These are phyloP conservation scores for Aspergillus haitiensis DNA, from an alignment of 495 filamentous ascomycete species.

Conservation along the genomic window DNA sequence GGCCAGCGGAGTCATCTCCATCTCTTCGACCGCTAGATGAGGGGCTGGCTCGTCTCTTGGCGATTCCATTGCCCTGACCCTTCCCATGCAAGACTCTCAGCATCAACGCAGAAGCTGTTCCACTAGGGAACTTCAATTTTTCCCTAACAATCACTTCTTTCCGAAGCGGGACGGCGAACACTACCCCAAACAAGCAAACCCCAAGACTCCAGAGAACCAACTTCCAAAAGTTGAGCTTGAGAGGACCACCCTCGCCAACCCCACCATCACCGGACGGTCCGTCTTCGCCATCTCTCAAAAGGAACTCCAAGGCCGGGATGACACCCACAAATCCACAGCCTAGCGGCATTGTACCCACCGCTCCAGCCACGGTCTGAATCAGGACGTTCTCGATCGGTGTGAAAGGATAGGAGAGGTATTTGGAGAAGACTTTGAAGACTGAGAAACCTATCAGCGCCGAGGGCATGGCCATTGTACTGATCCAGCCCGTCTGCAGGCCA, in stretches of 20 bases:
- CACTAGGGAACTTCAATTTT: slow-evolving; percentile 88
- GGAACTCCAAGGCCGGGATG: slow-evolving; percentile 85
- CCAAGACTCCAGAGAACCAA: slow-evolving; percentile 87
- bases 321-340: slow-evolving; percentile 95
- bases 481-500: slow-evolving; percentile 95
- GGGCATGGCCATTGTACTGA: slow-evolving; percentile 85
- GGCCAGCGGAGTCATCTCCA: slow-evolving; percentile 19
- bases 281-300: slow-evolving; percentile 71
- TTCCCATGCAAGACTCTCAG: slow-evolving; percentile 83
- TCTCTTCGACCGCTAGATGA: slow-evolving; percentile 18
- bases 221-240: slow-evolving; percentile 70
- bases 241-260: slow-evolving; percentile 60
- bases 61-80: slow-evolving; percentile 31
- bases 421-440: slow-evolving; percentile 78
- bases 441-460: slow-evolving; percentile 94
- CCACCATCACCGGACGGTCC: slow-evolving; percentile 56
- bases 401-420: slow-evolving; percentile 73
- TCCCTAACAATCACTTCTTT: slow-evolving; percentile 91
- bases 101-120: slow-evolving; percentile 92
- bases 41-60: slow-evolving; percentile 18
- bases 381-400: slow-evolving; percentile 96
- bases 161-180: slow-evolving; percentile 86
- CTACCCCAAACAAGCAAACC: slow-evolving; percentile 91
- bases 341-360: slow-evolving; percentile 95
- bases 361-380: slow-evolving; percentile 93